phyloP scores from a whole-genome alignment of 257 asterid species.

The Scutellaria minor region DNA sequence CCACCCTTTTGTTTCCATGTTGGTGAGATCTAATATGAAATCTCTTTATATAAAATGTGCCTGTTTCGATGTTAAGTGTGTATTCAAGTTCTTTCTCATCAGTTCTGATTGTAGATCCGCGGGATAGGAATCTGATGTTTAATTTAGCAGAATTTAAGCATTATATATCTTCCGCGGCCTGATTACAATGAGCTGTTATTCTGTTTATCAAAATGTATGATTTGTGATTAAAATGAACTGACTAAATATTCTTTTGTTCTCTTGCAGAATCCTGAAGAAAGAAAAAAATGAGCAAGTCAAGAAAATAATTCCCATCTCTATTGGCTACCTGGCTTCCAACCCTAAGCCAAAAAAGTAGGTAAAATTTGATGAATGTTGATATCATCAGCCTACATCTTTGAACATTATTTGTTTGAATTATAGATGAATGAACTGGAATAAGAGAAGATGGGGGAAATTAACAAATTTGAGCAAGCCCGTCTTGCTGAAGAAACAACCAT shows the following conservation, averaged over 20 bases:
- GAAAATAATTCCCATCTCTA: conserved; percentile 67
- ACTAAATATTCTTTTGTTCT: conserved; percentile 27
- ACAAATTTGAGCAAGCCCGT: too few species aligned
- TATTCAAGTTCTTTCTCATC: background rate
- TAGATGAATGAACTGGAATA: too few species aligned
- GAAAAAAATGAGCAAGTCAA: conserved; percentile 67
- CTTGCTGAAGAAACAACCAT: too few species aligned
- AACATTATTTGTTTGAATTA: too few species aligned
- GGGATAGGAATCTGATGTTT: conserved; percentile 22
- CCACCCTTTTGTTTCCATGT: conserved; percentile 23
- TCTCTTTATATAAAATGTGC: background rate
- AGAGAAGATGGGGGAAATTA: too few species aligned
- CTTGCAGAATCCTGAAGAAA: conserved; percentile 65
- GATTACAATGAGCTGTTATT: conserved; percentile 6
- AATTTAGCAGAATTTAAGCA: conserved; percentile 15
- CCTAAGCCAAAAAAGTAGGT: too few species aligned
- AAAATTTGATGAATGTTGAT: too few species aligned
- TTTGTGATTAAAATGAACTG: conserved; percentile 24
- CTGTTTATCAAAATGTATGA: conserved; percentile 18
- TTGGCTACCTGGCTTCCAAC: conserved; percentile 87
- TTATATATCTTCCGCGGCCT: conserved; percentile 11
- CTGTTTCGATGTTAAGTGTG: conserved; percentile 14
- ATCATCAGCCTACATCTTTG: too few species aligned
- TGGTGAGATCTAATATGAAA: conserved; percentile 10
- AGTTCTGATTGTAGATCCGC: background rate